Base-by-base conservation (phyloP, 2,329 filamentous ascomycete species). In the Ampelomyces quisqualis region DNA sequence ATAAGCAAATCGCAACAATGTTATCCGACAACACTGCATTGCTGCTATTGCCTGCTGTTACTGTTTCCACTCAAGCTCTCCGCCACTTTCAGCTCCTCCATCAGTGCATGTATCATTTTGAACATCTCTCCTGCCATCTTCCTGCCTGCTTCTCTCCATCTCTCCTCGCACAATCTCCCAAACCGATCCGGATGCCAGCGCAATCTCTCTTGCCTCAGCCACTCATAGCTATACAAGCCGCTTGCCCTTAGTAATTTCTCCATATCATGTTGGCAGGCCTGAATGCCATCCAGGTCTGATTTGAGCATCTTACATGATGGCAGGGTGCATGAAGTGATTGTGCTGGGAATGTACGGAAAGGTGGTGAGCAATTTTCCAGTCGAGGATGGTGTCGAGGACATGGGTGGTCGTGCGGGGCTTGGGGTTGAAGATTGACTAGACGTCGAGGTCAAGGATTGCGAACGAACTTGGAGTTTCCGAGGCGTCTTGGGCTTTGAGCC, bases 121-220 rank as follows among this genome's bases (percentile, higher is more conserved):
- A 65, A 68, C 62, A 68, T 66, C 45, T 68, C 65, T 18, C 62
- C 65, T 1, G 59, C 59, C 47, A 65, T 40, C 34, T 46, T 60
- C 36, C 47, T 55, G 18, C 65, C 65, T 19, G 41, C 47, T 34
- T 67, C 64, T 26, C 62, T 55, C 48, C 51, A 68, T 5, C 43
- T 36, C 31, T 59, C 62, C 11, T 57, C 58, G 18, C 65, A 68
- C 23, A 68, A 21, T 21, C 64, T 31, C 9, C 62, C 64, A 44
- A 68, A 68, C 5, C 63, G 55, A 49, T 68, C 65, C 0, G 64
- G 65, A 57, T 68, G 65, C 65, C 65, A 68, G 9, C 61, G 38
- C 17, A 68, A 36, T 7, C 65, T 28, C 45, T 68, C 65, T 41
- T 67, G 61, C 11, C 59, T 22, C 26, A 68, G 29, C 61, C 62